Evolutionary conservation across 2,329 filamentous ascomycete genomes (phyloP).

Genomic region (Fusarium compactum): DNA sequence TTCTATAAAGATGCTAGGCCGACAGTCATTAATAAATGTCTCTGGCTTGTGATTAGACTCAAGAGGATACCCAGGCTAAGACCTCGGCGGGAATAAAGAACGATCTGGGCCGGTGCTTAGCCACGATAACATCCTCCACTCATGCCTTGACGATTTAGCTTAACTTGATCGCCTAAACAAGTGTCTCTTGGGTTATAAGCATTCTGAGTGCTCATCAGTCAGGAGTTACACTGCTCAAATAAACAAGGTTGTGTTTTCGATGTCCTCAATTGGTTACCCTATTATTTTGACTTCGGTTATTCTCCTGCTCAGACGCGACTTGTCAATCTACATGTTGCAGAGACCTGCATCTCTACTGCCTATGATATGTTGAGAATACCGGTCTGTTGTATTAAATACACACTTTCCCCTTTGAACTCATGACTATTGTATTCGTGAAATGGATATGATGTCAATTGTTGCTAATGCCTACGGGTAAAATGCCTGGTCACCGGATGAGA

Average conservation of each 20-base stretch:
- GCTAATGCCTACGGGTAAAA: neutral
- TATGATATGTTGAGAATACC: neutral
- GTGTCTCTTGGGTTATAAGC: neutral
- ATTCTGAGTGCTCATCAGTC: neutral
- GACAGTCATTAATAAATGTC: too few relatives aligned
- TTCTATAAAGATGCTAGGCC: too few relatives aligned
- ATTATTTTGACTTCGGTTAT: neutral
- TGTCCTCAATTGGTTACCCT: neutral
- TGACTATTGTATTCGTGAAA: neutral
- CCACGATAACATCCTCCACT: neutral
- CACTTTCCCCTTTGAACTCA: neutral
- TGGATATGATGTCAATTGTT: neutral
- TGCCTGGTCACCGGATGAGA: neutral
- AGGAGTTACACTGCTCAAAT: neutral
- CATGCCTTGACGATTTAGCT: neutral
- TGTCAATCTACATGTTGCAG: neutral
- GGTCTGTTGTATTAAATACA: neutral
- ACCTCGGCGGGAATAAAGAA: neutral
- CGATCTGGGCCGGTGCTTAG: neutral
- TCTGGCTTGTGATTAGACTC: too few relatives aligned
- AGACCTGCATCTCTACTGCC: neutral
- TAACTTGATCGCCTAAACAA: neutral
- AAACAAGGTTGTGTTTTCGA: neutral
- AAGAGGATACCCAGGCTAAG: neutral
- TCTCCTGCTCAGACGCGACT: neutral